Evolutionary conservation across 1,139 yeast genomes (phyloP).

Genomic region (Pichia sp.): DNA sequence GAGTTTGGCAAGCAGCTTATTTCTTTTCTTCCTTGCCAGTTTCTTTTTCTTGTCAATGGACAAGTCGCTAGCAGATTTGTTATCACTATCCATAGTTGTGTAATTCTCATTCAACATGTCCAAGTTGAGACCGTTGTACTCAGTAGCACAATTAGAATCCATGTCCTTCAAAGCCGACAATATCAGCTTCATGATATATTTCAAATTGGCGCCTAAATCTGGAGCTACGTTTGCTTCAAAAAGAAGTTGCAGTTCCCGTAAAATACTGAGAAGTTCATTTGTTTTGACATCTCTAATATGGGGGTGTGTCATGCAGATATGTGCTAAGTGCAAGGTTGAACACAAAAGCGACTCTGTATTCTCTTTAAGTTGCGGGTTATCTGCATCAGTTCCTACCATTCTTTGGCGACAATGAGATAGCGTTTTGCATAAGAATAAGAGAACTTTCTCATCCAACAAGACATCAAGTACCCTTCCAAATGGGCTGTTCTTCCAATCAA

Average conservation of each 20-base stretch:
- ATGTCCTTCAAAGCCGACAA: slow-evolving; percentile 15
- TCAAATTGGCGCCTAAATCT: slow-evolving; percentile 7
- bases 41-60: slow-evolving; percentile 36
- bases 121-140: slow-evolving; percentile 16
- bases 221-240: slow-evolving; percentile 1
- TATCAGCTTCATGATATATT: slow-evolving; percentile 35
- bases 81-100: slow-evolving; percentile 1
- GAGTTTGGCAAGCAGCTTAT: slow-evolving; percentile 44
- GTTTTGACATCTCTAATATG: slow-evolving; percentile 9
- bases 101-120: slow-evolving; percentile 7
- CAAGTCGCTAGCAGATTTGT: slow-evolving; percentile 8
- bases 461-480: slow-evolving; percentile 38
- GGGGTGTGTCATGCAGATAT: slow-evolving; percentile 34
- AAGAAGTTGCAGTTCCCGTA: slow-evolving; percentile 16
- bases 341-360: slow-evolving; percentile 48
- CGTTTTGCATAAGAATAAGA: slow-evolving; percentile 44
- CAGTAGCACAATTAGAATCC: slow-evolving; percentile 11
- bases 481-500: slow-evolving; percentile 28
- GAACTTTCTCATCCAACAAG: slow-evolving; percentile 45
- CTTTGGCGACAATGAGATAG: slow-evolving; percentile 32
- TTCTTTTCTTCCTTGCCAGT: slow-evolving; percentile 42
- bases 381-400: slow-evolving; percentile 14
- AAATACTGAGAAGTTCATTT: slow-evolving; percentile 21
- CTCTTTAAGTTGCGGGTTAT: slow-evolving; percentile 2
- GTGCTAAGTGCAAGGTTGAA: slow-evolving; percentile 61